Conservation (phyloP, 73 alveolate species). For the Paramecium primaurelia region DNA sequence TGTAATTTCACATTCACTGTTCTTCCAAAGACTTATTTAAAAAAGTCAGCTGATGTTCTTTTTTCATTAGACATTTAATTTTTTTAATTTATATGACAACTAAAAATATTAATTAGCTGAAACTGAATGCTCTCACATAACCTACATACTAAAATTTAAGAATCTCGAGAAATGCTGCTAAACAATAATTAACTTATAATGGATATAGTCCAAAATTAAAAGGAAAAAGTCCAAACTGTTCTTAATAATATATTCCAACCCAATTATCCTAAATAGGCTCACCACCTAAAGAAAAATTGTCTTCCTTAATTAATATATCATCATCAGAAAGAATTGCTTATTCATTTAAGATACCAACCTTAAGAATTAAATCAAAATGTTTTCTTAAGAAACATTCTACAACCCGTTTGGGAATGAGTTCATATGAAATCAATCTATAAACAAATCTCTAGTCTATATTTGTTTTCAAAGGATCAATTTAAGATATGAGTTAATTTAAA, state of each 20-base stretch:
- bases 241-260: neutral
- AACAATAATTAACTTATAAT: neutral
- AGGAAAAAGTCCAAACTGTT: neutral
- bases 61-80: neutral
- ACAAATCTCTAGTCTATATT: neutral
- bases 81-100: neutral
- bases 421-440: neutral
- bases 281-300: slow-evolving; percentile 3
- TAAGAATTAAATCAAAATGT: neutral
- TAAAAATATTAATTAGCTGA: neutral
- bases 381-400: neutral
- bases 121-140: slow-evolving; percentile 31
- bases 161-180: neutral
- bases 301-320: neutral
- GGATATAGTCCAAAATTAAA: slow-evolving; percentile 3
- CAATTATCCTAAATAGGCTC: neutral
- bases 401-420: slow-evolving; percentile 13
- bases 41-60: slow-evolving; percentile 55
- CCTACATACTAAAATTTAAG: neutral
- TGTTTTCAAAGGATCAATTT: neutral
- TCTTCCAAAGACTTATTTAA: slow-evolving; percentile 53
- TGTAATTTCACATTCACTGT: slow-evolving; percentile 56
- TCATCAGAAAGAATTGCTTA: neutral
- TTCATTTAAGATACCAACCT: neutral
- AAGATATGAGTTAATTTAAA: slow-evolving; percentile 12